Conservation (phyloP, 129 eudicot genomes). For the Saussurea involucrata region DNA sequence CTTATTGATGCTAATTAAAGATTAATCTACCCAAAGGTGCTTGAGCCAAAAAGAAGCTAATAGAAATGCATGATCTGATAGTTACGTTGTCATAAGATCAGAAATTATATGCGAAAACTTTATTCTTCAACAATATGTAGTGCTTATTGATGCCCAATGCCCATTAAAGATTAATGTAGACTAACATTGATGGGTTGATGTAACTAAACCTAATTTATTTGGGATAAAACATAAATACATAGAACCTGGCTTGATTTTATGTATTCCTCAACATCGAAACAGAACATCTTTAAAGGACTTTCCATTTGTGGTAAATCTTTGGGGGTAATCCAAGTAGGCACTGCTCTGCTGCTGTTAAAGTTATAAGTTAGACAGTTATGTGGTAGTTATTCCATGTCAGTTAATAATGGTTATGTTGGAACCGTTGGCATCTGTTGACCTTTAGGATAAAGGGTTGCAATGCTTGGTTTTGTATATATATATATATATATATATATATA, state of each 20-base stretch:
- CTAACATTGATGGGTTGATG: background rate
- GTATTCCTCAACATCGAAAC: slow-evolving; percentile 1
- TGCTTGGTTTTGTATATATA: too few species aligned
- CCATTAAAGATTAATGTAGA: too few species aligned
- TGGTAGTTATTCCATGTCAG: too few species aligned
- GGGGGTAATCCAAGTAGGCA: too few species aligned
- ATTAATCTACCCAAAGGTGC: background rate
- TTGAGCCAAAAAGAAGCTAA: background rate
- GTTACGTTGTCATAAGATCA: background rate
- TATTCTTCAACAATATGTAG: background rate
- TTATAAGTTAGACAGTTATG: too few species aligned
- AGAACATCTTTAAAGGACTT: too few species aligned
- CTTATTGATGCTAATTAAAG: background rate
- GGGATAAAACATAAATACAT: slow-evolving; percentile 3
- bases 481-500: too few species aligned
- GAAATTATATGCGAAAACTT: background rate
- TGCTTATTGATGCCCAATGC: background rate
- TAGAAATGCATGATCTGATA: background rate
- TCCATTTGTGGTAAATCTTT: too few species aligned
- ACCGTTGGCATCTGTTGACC: too few species aligned
- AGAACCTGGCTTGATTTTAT: background rate
- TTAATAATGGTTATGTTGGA: too few species aligned
- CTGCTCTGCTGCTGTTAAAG: too few species aligned
- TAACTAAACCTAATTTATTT: background rate
- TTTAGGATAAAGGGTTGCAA: too few species aligned